phyloP scores from a whole-genome alignment of 2,329 filamentous ascomycete genomes.

The Microsporum canis region DNA sequence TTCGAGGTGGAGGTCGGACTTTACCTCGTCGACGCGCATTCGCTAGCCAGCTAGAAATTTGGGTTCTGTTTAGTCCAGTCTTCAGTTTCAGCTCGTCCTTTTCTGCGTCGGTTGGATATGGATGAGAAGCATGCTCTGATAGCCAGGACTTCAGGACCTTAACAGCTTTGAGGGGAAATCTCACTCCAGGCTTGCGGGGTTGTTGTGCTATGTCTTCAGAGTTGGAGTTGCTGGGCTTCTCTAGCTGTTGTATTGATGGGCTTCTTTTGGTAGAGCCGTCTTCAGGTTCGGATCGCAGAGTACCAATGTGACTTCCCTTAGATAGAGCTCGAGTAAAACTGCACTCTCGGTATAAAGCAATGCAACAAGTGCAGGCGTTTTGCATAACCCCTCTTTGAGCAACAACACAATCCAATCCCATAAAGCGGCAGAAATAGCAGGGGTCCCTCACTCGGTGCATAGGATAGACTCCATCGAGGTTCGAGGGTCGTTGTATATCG shows the following conservation, averaged over 20 bases:
- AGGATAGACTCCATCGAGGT: slow-evolving; percentile 27
- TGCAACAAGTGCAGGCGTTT: slow-evolving; percentile 37
- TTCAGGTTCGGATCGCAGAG: slow-evolving; percentile 35
- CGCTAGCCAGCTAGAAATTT: slow-evolving; percentile 86
- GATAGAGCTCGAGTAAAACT: slow-evolving; percentile 36
- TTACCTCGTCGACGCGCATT: slow-evolving; percentile 79
- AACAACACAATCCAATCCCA: slow-evolving; percentile 39
- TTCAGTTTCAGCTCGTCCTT: slow-evolving; percentile 66
- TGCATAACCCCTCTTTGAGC: slow-evolving; percentile 35
- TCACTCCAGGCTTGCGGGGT: slow-evolving; percentile 54
- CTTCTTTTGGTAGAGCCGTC: slow-evolving; percentile 31
- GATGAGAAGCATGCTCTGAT: slow-evolving; percentile 64
- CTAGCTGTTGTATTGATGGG: slow-evolving; percentile 29
- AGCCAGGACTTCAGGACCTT: slow-evolving; percentile 78
- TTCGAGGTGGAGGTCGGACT: slow-evolving; percentile 51
- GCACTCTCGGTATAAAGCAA: slow-evolving; percentile 38
- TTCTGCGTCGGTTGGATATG: slow-evolving; percentile 79
- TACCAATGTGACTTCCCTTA: slow-evolving; percentile 33
- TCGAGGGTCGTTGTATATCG: slow-evolving; percentile 6
- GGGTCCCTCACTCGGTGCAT: slow-evolving; percentile 36
- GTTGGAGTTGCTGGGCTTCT: slow-evolving; percentile 27
- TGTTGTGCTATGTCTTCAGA: slow-evolving; percentile 28
- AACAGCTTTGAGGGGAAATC: slow-evolving; percentile 70
- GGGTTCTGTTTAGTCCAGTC: slow-evolving; percentile 69
- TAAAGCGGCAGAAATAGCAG: slow-evolving; percentile 36